phyloP scores from a whole-genome alignment of 176 grass and related monocot genomes.

The Themeda triandra region DNA sequence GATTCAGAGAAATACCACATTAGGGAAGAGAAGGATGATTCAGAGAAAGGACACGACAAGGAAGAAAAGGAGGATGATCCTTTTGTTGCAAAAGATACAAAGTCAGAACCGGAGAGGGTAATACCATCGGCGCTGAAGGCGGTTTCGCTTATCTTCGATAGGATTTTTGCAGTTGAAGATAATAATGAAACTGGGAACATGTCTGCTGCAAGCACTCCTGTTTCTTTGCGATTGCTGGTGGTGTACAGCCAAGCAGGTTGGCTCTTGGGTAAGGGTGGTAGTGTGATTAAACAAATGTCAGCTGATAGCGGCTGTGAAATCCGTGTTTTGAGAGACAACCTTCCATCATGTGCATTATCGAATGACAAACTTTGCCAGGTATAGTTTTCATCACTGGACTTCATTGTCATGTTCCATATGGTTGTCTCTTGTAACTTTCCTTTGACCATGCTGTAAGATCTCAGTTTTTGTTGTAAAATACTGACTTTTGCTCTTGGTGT shows the following conservation, averaged over 20 bases:
- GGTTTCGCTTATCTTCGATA: slow-evolving; percentile 68
- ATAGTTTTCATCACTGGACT: slow-evolving; percentile 19
- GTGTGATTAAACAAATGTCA: slow-evolving; percentile 79
- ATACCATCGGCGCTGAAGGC: slow-evolving; percentile 50
- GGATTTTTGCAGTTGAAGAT: slow-evolving; percentile 58
- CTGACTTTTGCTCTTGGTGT: slow-evolving; percentile 3
- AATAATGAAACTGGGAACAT: slow-evolving; percentile 44
- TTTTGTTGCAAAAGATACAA: slow-evolving; percentile 26
- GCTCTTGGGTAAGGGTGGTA: slow-evolving; percentile 77
- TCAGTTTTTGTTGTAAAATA: background rate
- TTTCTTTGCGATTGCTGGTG: slow-evolving; percentile 78
- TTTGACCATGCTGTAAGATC: slow-evolving; percentile 17
- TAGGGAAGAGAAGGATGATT: slow-evolving; percentile 13
- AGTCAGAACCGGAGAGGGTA: slow-evolving; percentile 40
- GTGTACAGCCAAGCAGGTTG: slow-evolving; percentile 80
- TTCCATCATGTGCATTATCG: slow-evolving; percentile 65
- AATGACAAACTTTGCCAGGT: slow-evolving; percentile 89
- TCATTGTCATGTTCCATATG: background rate
- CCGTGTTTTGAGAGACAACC: slow-evolving; percentile 70
- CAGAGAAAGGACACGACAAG: slow-evolving; percentile 23
- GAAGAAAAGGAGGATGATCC: slow-evolving; percentile 33
- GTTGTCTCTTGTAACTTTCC: slow-evolving; percentile 17
- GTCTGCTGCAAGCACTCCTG: slow-evolving; percentile 25
- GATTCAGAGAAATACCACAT: background rate
- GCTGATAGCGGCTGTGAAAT: slow-evolving; percentile 72